Evolutionary conservation across 2,329 filamentous ascomycete species (phyloP).

Genomic region (Penicillium sp.): DNA sequence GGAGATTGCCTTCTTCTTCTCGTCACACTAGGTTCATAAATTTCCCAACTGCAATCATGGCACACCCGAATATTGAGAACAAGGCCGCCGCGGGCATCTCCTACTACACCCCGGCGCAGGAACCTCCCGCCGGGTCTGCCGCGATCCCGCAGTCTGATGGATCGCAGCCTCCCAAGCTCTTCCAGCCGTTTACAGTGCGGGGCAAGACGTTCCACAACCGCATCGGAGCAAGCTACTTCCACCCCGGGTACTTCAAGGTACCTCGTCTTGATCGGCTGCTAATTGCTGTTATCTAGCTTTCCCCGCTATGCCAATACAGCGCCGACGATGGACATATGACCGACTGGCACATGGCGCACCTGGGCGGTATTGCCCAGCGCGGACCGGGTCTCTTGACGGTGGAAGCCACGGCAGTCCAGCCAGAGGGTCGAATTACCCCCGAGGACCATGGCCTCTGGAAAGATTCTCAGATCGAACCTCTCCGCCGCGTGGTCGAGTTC

Average conservation of each 20-base stretch:
- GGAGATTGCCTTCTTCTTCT: neutral
- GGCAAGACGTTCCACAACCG: constrained; percentile 66
- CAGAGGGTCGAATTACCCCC: constrained; percentile 80
- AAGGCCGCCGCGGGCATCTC: constrained; percentile 43
- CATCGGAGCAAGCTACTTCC: constrained; percentile 50
- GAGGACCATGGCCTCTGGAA: constrained; percentile 65
- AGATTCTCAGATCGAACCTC: constrained; percentile 73
- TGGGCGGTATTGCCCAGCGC: constrained; percentile 73
- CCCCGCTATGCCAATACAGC: constrained; percentile 66
- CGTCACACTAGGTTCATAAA: no score
- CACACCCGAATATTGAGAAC: constrained; percentile 32
- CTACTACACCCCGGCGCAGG: constrained; percentile 42
- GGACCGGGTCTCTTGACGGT: constrained; percentile 72
- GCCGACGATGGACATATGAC: constrained; percentile 70
- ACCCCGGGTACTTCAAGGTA: neutral
- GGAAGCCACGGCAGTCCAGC: constrained; percentile 73
- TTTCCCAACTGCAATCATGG: neutral
- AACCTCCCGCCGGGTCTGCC: constrained; percentile 37
- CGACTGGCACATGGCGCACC: constrained; percentile 77
- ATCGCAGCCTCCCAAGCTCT: constrained; percentile 53
- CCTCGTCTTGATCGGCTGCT: neutral
- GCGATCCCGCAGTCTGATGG: constrained; percentile 43
- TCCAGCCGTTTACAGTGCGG: constrained; percentile 57
- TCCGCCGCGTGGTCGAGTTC: constrained; percentile 69
- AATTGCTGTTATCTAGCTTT: constrained; percentile 39